Evolutionary conservation across 176 grass and related monocot species (phyloP).

Genomic region (Lolium rigidum): DNA sequence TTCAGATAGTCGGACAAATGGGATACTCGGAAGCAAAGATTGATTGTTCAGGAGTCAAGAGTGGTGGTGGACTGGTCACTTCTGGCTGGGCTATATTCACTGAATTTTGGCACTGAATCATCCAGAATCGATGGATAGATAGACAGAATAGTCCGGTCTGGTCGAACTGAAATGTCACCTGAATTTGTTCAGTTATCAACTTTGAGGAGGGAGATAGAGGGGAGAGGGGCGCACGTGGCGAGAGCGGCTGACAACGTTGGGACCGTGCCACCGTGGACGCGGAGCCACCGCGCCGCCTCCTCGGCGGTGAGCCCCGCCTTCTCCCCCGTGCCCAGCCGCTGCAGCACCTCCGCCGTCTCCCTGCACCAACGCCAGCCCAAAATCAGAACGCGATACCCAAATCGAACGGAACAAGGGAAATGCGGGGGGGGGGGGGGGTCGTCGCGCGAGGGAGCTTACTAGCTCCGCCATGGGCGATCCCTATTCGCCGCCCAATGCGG

Average conservation of each 20-base stretch:
- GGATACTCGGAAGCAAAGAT: neutral
- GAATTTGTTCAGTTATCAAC: neutral
- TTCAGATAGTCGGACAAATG: neutral
- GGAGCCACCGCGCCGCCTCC: slow-evolving; percentile 42
- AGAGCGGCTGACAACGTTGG: slow-evolving; percentile 35
- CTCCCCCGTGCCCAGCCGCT: slow-evolving; percentile 42
- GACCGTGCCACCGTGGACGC: slow-evolving; percentile 33
- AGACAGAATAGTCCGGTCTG: neutral
- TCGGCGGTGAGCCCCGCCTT: slow-evolving; percentile 19
- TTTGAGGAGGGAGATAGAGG: no score
- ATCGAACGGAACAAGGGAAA: neutral
- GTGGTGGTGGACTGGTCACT: neutral
- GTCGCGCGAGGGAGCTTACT: slow-evolving; percentile 1
- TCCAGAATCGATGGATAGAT: neutral
- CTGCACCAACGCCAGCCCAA: neutral
- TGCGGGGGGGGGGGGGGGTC: no score
- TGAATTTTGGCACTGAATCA: neutral
- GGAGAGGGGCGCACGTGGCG: slow-evolving; percentile 26
- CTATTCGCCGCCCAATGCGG: no score
- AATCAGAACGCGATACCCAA: neutral
- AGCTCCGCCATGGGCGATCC: slow-evolving; percentile 42
- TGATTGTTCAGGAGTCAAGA: neutral
- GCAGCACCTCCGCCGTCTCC: slow-evolving; percentile 45
- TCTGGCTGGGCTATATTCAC: neutral
- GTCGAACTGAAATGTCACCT: neutral